Base-by-base conservation (phyloP, 2,329 filamentous ascomycete genomes). In the Botryotinia narcissicola region DNA sequence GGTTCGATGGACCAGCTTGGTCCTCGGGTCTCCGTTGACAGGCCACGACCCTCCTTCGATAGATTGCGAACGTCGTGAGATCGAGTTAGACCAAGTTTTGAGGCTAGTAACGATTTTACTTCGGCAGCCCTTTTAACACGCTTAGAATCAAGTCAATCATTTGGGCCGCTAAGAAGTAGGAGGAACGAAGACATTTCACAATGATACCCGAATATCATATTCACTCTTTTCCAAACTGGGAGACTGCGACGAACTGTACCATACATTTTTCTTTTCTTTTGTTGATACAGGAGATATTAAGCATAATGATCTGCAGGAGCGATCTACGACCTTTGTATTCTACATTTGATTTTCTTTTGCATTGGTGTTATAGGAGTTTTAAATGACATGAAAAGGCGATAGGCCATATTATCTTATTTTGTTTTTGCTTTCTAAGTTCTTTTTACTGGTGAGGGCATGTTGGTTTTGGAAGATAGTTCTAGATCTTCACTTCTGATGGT, bases 91-190 rank as follows among this genome's bases (percentile, higher is more conserved):
- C 88, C 92, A 18, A 95, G 93, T 82, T 97, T 94, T 81, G 95
- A 98, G 83, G 90, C 90, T 54, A 96, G 91, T 82, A 92, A 90
- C 79, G 96, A 98, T 79, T 97, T 98, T 80, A 97, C 95, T 0
- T 95, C 93, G 42, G 95, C 95, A 22, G 94, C 94, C 54, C 90
- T 95, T 81, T 84, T 99, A 77, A 91, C 91, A 66, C 88, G 94
- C 75, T 89, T 97, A 77, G 96, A 98, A 84, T 95, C 92, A 37
- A 89, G 86, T 68, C 88, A 89, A 62, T 79, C 79, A 14, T 74
- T 79, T 73, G 77, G 75, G 8, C 79, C 77, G 29, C 62, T 76
- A 37, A 74, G 63, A 73, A 80, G 77, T 71, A 78, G 77, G 73
- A 79, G 76, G 74, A 73, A 73, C 61, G 71, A 72, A 35, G 37